Evolutionary conservation across 2,329 filamentous ascomycete species (phyloP), one percentile per base, ranked within the genome.

Genomic region (Trichophyton mentagrophytes): DNA sequence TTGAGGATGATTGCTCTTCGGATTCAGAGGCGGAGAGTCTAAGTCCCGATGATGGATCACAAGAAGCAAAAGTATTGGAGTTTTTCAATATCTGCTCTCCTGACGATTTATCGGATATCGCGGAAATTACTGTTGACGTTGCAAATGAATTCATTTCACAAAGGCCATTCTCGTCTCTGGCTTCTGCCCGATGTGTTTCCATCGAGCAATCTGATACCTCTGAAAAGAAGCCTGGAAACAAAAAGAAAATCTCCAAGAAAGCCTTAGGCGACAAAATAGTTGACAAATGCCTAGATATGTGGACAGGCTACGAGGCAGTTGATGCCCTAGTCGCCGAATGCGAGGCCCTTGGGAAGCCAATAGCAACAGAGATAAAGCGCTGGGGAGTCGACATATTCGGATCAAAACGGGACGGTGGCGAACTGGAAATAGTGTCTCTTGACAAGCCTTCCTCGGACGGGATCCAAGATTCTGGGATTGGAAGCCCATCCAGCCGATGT

Each of bases 11-110:
- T 11, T 72, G 72, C 13, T 76, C 78, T 51, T 76, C 74, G 3
- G 75, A 74, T 53, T 72, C 71, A 8, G 73, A 71, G 27, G 67
- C 70, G 27, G 74, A 72, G 22, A 70, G 71, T 20, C 47, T 11
- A 20, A 63, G 68, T 3, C 74, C 76, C 49, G 74, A 77, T 27
- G 73, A 76, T 58, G 71, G 73, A 15, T 70, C 73, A 33, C 70
- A 83, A 46, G 78, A 83, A 33, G 69, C 68, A 3, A 80, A 80
- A 60, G 82, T 96, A 5, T 77, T 97, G 30, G 80, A 85, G 6
- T 95, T 90, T 68, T 85, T 99, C 72, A 97, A 97, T 69, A 84
- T 80, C 0, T 93, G 89, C 70, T 83, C 84, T 3, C 76, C 83
- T 8, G 82, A 86, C 40, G 89, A 92, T 61, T 81, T 99, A 47